A percentile compares a stretch with the other conserved stretches of the same genome.
phyloP scores from a whole-genome alignment of 768 basidiomycete species.

The Jaapia argillacea region DNA sequence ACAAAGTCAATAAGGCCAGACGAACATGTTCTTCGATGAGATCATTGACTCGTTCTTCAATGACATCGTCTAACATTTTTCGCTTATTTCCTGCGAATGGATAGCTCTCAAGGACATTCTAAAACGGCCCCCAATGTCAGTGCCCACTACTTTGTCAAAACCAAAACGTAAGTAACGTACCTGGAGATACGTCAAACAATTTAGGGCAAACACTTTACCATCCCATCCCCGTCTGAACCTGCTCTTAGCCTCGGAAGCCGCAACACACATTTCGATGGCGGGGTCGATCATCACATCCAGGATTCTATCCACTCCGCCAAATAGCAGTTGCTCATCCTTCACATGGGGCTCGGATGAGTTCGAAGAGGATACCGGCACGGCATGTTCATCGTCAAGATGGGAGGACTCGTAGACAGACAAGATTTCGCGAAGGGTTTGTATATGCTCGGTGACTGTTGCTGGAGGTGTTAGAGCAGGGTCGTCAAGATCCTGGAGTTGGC shows the following conservation, averaged over 20 bases:
- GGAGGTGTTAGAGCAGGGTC: conserved; percentile 71
- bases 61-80: conserved; percentile 40
- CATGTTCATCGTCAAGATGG: conserved; percentile 61
- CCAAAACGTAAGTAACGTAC: conserved; percentile 18
- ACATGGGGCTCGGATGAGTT: conserved; percentile 21
- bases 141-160: conserved; percentile 1
- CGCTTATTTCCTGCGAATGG: conserved; percentile 59
- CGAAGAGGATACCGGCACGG: too few species aligned
- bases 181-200: conserved; percentile 76
- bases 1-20: conserved; percentile 8
- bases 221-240: conserved; percentile 62
- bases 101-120: conserved; percentile 61
- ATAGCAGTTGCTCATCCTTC: not conserved
- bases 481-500: conserved; percentile 52
- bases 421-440: conserved; percentile 78
- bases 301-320: conserved; percentile 51
- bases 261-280: conserved; percentile 62
- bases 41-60: conserved; percentile 50
- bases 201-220: conserved; percentile 71
- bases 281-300: conserved; percentile 83
- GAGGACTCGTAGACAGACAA: conserved; percentile 86
- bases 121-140: too few species aligned
- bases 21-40: conserved; percentile 82
- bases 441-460: conserved; percentile 68
- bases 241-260: conserved; percentile 57